Conservation (phyloP, 2,329 filamentous ascomycete species). For the Alternaria metachromatica region DNA sequence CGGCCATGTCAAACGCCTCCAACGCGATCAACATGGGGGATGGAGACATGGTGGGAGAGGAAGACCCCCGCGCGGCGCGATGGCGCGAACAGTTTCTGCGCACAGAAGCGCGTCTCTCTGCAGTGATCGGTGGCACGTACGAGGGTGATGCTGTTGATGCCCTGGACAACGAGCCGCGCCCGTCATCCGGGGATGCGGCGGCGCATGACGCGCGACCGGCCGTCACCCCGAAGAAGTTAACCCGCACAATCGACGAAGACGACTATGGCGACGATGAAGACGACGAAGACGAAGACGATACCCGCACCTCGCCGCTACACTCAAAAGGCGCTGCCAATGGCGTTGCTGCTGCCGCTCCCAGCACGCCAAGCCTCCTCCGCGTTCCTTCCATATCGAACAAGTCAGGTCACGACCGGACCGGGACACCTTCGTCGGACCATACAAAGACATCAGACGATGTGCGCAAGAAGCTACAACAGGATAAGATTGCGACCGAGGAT, state of each 20-base stretch:
- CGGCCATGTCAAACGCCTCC: constrained; percentile 47
- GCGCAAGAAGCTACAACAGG: constrained; percentile 90
- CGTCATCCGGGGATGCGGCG: constrained; percentile 39
- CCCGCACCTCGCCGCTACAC: constrained; percentile 57
- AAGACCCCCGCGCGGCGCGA: constrained; percentile 58
- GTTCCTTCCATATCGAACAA: constrained; percentile 71
- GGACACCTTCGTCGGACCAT: constrained; percentile 61
- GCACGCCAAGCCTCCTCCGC: constrained; percentile 67
- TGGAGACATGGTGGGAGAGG: constrained; percentile 52
- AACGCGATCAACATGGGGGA: constrained; percentile 47
- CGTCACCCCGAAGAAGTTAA: constrained; percentile 72
- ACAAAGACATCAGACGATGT: constrained; percentile 82
- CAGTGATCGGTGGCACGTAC: constrained; percentile 68
- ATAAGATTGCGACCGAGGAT: constrained; percentile 88
- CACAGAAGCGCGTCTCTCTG: constrained; percentile 77
- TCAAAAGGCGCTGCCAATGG: constrained; percentile 60
- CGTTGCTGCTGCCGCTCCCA: constrained; percentile 61
- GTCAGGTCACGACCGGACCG: constrained; percentile 65
- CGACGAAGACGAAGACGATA: constrained; percentile 56
- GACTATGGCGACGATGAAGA: constrained; percentile 83
- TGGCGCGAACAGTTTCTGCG: constrained; percentile 80
- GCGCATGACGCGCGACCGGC: constrained; percentile 54
- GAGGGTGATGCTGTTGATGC: constrained; percentile 32
- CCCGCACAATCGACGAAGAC: constrained; percentile 80
- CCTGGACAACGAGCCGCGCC: constrained; percentile 28